A percentile compares a stretch with the other conserved stretches of the same genome.
These are phyloP conservation scores for Stephanocyclus meneghinianus DNA, from an alignment of 352 stramenopile species.

Conservation along the genomic window DNA sequence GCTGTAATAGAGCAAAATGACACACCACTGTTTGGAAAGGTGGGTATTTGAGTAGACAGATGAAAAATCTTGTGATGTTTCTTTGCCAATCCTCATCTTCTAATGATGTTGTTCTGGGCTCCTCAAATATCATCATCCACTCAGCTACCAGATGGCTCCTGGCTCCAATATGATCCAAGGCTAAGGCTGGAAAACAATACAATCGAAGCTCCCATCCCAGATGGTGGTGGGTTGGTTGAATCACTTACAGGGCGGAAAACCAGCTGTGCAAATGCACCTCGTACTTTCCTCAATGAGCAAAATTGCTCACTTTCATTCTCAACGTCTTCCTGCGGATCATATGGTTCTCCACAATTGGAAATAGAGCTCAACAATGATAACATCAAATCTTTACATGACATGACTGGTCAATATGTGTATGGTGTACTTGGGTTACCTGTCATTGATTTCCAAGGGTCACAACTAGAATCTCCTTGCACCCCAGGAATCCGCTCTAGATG, in stretches of 20 bases:
- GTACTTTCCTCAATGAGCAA: constrained; percentile 62
- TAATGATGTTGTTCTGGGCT: too few species aligned
- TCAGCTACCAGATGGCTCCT: constrained; percentile 49
- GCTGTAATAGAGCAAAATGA: constrained; percentile 57
- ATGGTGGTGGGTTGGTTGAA: constrained; percentile 55
- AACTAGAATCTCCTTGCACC: constrained; percentile 43
- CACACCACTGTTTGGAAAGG: constrained; percentile 53
- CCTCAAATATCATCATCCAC: background rate
- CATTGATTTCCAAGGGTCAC: constrained; percentile 29
- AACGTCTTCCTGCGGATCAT: constrained; percentile 44
- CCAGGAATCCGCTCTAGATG: constrained; percentile 51
- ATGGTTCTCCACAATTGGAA: constrained; percentile 29
- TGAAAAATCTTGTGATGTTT: too few species aligned
- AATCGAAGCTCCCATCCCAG: constrained; percentile 35
- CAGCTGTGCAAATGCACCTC: constrained; percentile 58
- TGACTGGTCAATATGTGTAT: constrained; percentile 65
- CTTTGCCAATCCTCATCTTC: too few species aligned
- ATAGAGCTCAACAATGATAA: constrained; percentile 57
- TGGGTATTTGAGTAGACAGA: background rate
- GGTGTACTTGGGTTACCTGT: constrained; percentile 52
- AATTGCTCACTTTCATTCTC: constrained; percentile 49
- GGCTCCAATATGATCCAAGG: constrained; percentile 55
- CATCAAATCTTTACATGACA: constrained; percentile 37
- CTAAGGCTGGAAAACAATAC: constrained; percentile 54
- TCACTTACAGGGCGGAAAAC: constrained; percentile 44